Percentiles rank a stretch among this genome's conserved stretches.
Evolutionary conservation across 2,329 filamentous ascomycete species (phyloP).

Genomic region (Scytalidium lignicola): DNA sequence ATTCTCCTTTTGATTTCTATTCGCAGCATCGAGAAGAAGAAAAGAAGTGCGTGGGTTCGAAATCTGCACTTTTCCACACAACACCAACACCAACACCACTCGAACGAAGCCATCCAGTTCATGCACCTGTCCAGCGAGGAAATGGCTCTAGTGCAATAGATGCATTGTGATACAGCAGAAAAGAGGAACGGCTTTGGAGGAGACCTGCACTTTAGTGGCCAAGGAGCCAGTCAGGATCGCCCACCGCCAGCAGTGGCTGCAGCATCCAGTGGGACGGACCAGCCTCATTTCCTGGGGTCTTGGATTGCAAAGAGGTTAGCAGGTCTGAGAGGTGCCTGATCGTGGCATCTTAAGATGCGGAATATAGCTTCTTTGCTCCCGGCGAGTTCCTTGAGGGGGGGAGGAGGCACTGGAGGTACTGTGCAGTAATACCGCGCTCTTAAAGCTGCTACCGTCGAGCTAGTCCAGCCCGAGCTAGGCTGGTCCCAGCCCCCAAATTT

Average conservation of each 20-base stretch:
- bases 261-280: neutral
- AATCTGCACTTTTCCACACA: no score
- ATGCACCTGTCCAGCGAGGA: neutral
- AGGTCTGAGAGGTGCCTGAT: neutral
- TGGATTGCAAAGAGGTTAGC: neutral
- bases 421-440: neutral
- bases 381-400: neutral
- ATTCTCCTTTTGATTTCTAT: no score
- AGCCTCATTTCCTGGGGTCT: neutral
- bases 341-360: neutral
- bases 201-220: neutral
- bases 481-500: constrained; percentile 17
- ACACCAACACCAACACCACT: neutral
- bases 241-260: neutral
- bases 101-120: neutral
- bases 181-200: neutral
- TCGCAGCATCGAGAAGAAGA: no score
- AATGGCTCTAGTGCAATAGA: neutral
- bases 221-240: neutral
- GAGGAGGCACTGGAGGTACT: neutral
- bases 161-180: neutral
- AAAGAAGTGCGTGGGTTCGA: no score
- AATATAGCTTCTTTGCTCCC: neutral
- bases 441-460: neutral
- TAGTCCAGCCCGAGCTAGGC: neutral